Percentiles rank a stretch among this genome's conserved stretches.
These are phyloP conservation scores for Didymosphaeria variabile DNA, from an alignment of 2,329 filamentous ascomycete genomes.

Conservation along the genomic window DNA sequence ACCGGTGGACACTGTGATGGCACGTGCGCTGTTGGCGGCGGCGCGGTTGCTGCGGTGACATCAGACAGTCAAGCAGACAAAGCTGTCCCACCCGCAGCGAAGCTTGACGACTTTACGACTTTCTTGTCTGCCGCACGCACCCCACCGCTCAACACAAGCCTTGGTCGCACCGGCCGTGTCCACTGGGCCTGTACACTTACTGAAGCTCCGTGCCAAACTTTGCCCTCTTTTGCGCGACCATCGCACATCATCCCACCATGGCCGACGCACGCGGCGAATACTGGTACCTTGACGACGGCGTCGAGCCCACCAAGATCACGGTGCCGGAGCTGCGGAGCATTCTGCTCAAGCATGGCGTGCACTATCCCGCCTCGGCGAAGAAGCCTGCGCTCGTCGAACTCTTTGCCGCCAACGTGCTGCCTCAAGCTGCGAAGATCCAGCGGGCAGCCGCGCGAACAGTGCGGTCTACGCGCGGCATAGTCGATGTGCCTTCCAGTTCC, in stretches of 20 bases:
- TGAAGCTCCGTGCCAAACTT: neutral
- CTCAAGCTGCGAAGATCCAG: constrained; percentile 80
- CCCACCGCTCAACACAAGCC: neutral
- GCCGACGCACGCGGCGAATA: constrained; percentile 47
- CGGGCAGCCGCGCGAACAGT: constrained; percentile 79
- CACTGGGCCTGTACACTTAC: neutral
- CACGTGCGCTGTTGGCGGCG: neutral
- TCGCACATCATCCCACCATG: constrained; percentile 28
- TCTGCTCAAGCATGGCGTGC: constrained; percentile 85
- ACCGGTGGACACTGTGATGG: neutral
- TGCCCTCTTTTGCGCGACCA: neutral
- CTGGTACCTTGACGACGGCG: constrained; percentile 82
- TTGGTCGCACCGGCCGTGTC: neutral
- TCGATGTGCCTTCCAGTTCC: constrained; percentile 70
- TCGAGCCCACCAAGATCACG: constrained; percentile 84
- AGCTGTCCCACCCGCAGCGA: neutral
- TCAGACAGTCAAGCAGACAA: constrained; percentile 16
- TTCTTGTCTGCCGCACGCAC: neutral
- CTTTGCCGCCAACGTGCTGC: constrained; percentile 79
- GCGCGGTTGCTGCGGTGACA: constrained; percentile 24
- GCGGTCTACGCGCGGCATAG: constrained; percentile 87
- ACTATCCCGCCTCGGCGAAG: constrained; percentile 89
- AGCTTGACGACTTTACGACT: too few relatives aligned
- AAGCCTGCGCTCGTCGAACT: constrained; percentile 87
- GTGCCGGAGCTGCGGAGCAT: constrained; percentile 90